A percentile compares a stretch with the other conserved stretches of the same genome.
Conservation (phyloP, 2,329 filamentous ascomycete genomes). For the Hypoxylon rubiginosum region DNA sequence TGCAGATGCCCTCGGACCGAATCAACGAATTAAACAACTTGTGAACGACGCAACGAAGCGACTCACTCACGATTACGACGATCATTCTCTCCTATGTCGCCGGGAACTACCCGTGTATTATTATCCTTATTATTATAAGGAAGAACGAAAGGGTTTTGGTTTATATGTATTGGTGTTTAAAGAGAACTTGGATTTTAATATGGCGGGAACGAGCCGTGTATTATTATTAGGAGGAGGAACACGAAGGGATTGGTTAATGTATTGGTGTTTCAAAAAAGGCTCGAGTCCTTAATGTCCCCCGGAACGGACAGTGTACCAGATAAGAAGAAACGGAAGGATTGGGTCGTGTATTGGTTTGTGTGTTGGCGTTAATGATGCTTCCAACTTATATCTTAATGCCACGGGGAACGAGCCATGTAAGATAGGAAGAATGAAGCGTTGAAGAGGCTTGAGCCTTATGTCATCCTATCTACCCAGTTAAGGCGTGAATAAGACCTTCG, state of each 20-base stretch:
- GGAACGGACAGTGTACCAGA: neutral
- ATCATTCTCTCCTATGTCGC: neutral
- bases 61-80: neutral
- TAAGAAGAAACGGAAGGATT: neutral
- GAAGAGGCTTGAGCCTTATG: too few relatives aligned
- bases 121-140: too few relatives aligned
- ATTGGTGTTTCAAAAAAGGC: neutral
- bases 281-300: neutral
- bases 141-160: neutral
- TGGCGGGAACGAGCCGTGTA: neutral
- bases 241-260: neutral
- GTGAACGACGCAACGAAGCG: neutral
- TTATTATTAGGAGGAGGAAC: neutral
- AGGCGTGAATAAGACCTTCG: too few relatives aligned
- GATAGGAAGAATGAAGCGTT: too few relatives aligned
- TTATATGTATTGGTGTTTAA: neutral
- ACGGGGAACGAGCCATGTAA: too few relatives aligned
- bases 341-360: neutral
- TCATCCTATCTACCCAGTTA: too few relatives aligned
- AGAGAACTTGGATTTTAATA: neutral
- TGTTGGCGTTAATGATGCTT: too few relatives aligned
- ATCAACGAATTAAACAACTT: slow-evolving; percentile 58
- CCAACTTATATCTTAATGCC: too few relatives aligned
- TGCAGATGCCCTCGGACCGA: slow-evolving; percentile 71
- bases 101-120: too few relatives aligned